Evolutionary conservation across 2,329 filamentous ascomycete species (phyloP).

Genomic region (Verticillium klebahnii): DNA sequence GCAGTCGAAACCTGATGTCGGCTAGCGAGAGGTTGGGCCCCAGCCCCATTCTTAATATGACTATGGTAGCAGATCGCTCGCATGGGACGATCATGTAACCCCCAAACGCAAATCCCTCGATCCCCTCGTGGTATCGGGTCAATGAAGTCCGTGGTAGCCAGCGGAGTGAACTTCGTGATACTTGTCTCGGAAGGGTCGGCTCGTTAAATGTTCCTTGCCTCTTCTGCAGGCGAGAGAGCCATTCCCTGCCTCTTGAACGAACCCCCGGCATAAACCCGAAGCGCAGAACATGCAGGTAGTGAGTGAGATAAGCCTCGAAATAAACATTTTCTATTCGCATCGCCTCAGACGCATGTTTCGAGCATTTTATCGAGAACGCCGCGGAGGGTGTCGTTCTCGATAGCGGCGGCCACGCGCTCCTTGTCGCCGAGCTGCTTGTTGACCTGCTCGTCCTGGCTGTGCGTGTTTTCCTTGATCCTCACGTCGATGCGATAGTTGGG

Average conservation of each 20-base stretch:
- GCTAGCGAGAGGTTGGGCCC: background rate
- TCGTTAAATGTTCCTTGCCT: background rate
- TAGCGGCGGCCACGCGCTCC: slow-evolving; percentile 87
- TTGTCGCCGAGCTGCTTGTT: slow-evolving; percentile 97
- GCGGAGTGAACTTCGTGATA: background rate
- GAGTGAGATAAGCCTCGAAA: background rate
- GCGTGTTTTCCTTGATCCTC: slow-evolving; percentile 91
- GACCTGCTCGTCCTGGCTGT: slow-evolving; percentile 89
- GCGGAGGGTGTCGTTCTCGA: slow-evolving; percentile 90
- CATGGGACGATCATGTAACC: background rate
- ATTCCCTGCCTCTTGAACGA: no score
- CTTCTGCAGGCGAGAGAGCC: background rate
- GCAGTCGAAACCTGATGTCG: background rate
- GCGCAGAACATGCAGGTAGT: background rate
- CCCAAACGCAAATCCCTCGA: background rate
- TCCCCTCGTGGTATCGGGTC: background rate
- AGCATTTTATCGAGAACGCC: slow-evolving; percentile 91
- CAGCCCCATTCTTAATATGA: background rate
- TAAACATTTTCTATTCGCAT: background rate
- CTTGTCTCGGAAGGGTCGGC: background rate
- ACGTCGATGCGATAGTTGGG: slow-evolving; percentile 91
- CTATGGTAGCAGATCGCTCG: background rate
- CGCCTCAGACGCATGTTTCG: slow-evolving; percentile 64
- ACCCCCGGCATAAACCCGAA: background rate
- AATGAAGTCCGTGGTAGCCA: background rate